Evolutionary conservation across 371 early-diverging fungal genomes (phyloP).

Genomic region (Mortierella sp.): DNA sequence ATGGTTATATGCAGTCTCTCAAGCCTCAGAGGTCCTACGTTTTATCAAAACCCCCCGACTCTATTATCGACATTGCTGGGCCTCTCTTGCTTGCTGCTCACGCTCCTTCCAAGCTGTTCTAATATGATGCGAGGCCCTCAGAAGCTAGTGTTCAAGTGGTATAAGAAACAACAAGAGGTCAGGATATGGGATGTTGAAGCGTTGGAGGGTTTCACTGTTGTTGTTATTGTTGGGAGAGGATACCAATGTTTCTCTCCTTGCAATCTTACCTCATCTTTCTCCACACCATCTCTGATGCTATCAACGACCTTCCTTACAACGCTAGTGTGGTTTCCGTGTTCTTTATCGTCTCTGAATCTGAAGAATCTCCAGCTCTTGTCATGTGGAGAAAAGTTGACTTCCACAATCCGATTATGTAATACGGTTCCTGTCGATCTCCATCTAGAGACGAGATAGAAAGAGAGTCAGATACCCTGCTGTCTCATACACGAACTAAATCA

Average conservation of each 20-base stretch:
- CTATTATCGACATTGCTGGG: constrained; percentile 4
- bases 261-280: constrained; percentile 67
- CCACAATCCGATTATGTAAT: constrained; percentile 75
- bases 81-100: constrained; percentile 10
- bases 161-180: background rate
- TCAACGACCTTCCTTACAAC: constrained; percentile 76
- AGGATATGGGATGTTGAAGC: no score
- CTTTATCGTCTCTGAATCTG: constrained; percentile 90
- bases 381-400: constrained; percentile 71
- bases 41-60: background rate
- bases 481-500: no score
- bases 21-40: no score
- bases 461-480: background rate
- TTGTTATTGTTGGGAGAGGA: no score
- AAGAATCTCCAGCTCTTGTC: constrained; percentile 81
- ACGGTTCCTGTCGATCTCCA: constrained; percentile 23
- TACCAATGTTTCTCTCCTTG: no score
- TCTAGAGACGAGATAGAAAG: constrained; percentile 2
- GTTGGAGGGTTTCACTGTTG: no score
- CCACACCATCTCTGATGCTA: constrained; percentile 84
- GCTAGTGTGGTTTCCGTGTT: constrained; percentile 79
- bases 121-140: constrained; percentile 25
- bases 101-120: constrained; percentile 44
- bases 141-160: constrained; percentile 16
- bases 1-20: no score